Percentiles rank a stretch among this genome's conserved stretches.
Conservation (phyloP, 176 grass and related monocot genomes). For the Dactylis glomerata region DNA sequence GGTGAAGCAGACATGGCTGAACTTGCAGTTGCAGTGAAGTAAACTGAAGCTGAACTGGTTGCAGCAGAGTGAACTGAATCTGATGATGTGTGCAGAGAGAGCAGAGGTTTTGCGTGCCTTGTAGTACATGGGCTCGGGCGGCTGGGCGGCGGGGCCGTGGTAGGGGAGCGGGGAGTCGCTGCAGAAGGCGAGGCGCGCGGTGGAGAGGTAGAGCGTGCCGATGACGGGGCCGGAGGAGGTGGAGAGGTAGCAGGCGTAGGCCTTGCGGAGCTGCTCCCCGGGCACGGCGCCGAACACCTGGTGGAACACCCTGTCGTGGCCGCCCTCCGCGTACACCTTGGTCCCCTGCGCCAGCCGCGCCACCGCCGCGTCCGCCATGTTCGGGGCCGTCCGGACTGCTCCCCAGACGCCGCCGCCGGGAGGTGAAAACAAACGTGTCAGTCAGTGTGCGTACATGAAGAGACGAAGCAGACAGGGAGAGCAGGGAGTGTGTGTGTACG, state of each 20-base stretch:
- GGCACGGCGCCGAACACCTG: slow-evolving; percentile 68
- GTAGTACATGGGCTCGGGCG: slow-evolving; percentile 57
- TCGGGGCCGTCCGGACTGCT: slow-evolving; percentile 70
- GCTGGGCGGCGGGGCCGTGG: slow-evolving; percentile 31
- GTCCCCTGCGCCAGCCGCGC: slow-evolving; percentile 77
- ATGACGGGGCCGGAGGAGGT: slow-evolving; percentile 80
- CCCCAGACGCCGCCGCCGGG: too few relatives aligned
- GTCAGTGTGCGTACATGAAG: background rate
- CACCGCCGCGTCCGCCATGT: slow-evolving; percentile 71
- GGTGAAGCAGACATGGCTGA: background rate
- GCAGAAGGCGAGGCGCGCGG: slow-evolving; percentile 77
- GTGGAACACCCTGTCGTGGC: slow-evolving; percentile 70
- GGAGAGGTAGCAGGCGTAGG: slow-evolving; percentile 93
- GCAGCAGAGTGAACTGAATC: background rate
- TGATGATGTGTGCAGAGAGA: background rate
- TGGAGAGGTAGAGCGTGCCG: slow-evolving; percentile 86
- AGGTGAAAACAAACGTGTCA: background rate
- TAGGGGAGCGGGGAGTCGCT: slow-evolving; percentile 66
- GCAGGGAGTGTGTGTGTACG: background rate
- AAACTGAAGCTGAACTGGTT: background rate
- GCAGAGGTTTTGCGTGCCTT: slow-evolving; percentile 35
- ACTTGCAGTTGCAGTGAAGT: background rate
- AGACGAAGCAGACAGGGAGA: background rate
- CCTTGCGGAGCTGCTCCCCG: slow-evolving; percentile 72
- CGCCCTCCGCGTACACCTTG: slow-evolving; percentile 90